Evolutionary conservation across 495 filamentous ascomycete genomes (phyloP).

Genomic region (Stereocaulon alpinum): DNA sequence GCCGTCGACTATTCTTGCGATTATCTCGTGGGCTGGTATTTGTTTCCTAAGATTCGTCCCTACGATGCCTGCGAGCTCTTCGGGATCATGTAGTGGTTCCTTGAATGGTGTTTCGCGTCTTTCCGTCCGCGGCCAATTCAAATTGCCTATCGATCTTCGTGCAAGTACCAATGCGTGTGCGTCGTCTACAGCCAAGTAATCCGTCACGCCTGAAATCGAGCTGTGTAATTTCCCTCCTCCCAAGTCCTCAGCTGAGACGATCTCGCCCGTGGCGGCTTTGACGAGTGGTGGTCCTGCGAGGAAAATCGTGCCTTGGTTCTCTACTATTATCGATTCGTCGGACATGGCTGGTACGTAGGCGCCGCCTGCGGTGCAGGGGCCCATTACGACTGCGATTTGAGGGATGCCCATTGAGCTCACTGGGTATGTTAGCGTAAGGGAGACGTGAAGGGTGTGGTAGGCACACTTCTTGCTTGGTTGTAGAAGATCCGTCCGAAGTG

Average conservation of each 20-base stretch:
- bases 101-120: constrained; percentile 27
- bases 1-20: constrained; percentile 88
- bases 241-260: constrained; percentile 83
- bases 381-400: constrained; percentile 94
- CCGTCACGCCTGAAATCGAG: constrained; percentile 85
- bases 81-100: constrained; percentile 73
- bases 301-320: constrained; percentile 92
- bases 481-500: constrained; percentile 98
- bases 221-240: constrained; percentile 90
- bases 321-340: constrained; percentile 93
- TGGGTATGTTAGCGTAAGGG: constrained; percentile 7
- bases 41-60: constrained; percentile 78
- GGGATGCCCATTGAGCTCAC: constrained; percentile 75
- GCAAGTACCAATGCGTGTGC: constrained; percentile 86
- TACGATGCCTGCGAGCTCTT: constrained; percentile 79
- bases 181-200: constrained; percentile 91
- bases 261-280: constrained; percentile 92
- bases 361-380: constrained; percentile 90
- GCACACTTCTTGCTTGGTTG: constrained; percentile 84
- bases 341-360: constrained; percentile 97
- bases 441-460: neutral
- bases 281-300: constrained; percentile 91
- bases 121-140: constrained; percentile 61
- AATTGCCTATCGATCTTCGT: constrained; percentile 70
- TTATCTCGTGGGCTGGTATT: constrained; percentile 79